Evolutionary conservation across 306 rosid species (phyloP).

Genomic region (Comarum palustre): DNA sequence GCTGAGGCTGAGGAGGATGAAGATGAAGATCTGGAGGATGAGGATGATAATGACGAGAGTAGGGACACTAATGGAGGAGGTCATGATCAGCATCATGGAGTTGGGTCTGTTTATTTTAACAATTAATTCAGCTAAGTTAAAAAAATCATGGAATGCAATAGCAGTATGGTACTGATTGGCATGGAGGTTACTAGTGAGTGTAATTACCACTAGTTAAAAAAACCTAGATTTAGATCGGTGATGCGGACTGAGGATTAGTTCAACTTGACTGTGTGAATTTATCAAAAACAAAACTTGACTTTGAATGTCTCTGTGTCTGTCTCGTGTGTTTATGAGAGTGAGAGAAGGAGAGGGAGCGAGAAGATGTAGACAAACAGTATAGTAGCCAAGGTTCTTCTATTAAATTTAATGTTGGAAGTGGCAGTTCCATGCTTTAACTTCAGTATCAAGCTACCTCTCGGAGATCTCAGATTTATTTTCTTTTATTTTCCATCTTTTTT

Average conservation of each 20-base stretch:
- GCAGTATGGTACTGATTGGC: neutral
- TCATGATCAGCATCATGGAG: slow-evolving; percentile 5
- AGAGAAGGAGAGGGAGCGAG: slow-evolving; percentile 31
- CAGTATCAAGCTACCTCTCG: slow-evolving; percentile 4
- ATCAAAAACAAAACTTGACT: too few relatives aligned
- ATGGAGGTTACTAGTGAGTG: neutral
- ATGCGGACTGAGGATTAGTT: neutral
- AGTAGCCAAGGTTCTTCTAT: slow-evolving; percentile 46
- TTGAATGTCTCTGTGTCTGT: neutral
- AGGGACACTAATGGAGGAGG: neutral
- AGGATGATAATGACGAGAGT: neutral
- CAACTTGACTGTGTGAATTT: slow-evolving; percentile 14
- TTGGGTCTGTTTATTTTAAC: slow-evolving; percentile 31
- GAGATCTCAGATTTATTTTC: slow-evolving; percentile 4
- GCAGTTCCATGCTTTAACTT: slow-evolving; percentile 41
- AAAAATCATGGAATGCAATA: neutral
- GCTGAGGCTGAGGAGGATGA: slow-evolving; percentile 36
- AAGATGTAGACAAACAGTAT: slow-evolving; percentile 72
- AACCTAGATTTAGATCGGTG: neutral
- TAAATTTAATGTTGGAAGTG: slow-evolving; percentile 53
- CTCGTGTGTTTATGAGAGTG: slow-evolving; percentile 18
- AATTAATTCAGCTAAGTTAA: neutral
- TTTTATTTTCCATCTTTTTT: neutral
- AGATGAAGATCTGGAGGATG: slow-evolving; percentile 33
- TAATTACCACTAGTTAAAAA: too few relatives aligned